These are phyloP conservation scores for Chimonanthus salicifolius DNA, from an alignment of 164 flowering plant genomes.

Conservation along the genomic window DNA sequence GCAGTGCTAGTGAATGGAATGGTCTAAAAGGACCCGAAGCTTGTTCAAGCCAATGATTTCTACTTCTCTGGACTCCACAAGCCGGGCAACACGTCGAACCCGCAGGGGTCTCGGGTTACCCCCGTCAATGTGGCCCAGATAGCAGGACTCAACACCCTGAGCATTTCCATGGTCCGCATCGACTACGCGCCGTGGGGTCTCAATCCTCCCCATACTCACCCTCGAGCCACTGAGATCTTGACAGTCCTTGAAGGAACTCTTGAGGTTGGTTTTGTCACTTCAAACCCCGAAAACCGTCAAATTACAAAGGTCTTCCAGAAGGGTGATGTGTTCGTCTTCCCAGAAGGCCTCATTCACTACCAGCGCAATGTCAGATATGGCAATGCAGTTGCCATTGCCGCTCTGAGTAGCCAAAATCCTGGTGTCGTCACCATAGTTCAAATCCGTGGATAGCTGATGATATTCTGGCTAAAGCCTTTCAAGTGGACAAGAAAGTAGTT, in stretches of 20 bases:
- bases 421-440: slow-evolving; percentile 13
- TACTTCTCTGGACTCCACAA: slow-evolving; percentile 4
- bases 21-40: slow-evolving; percentile 15
- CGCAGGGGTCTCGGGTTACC: slow-evolving; percentile 3
- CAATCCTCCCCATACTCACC: slow-evolving; percentile 8
- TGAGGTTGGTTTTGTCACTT: slow-evolving; percentile 5
- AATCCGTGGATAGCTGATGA: slow-evolving; percentile 1
- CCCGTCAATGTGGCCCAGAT: slow-evolving; percentile 6
- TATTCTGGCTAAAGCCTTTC: slow-evolving; percentile 5
- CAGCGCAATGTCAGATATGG: neutral
- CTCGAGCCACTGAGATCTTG: slow-evolving; percentile 3
- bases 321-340: slow-evolving; percentile 9
- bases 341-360: slow-evolving; percentile 9
- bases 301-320: slow-evolving; percentile 1
- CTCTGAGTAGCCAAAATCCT: slow-evolving; percentile 9
- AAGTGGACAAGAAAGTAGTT: slow-evolving; percentile 7
- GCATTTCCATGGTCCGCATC: slow-evolving; percentile 10
- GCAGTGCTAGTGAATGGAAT: slow-evolving; percentile 17
- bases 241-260: slow-evolving; percentile 5
- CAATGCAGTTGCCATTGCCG: slow-evolving; percentile 6
- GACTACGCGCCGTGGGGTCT: slow-evolving; percentile 8
- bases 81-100: neutral
- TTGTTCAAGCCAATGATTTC: slow-evolving; percentile 16
- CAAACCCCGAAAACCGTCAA: slow-evolving; percentile 1
- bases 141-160: slow-evolving; percentile 7